Conservation (phyloP, 768 basidiomycete species). For the Suillus discolor region DNA sequence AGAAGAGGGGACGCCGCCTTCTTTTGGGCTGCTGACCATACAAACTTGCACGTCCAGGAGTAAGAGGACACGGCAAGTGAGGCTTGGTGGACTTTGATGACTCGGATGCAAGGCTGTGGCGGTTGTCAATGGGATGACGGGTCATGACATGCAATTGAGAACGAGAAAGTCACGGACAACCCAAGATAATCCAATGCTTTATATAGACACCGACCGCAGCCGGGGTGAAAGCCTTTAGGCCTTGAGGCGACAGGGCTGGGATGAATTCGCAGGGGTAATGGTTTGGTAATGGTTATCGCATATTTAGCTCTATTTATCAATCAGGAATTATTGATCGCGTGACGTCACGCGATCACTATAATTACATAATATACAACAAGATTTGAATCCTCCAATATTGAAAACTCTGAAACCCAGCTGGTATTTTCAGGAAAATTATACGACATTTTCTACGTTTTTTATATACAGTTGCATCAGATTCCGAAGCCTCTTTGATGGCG, state of each 20-base stretch:
- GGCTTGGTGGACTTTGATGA: slow-evolving; percentile 20
- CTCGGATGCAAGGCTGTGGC: slow-evolving; percentile 15
- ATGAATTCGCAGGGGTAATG: not conserved
- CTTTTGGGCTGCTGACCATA: slow-evolving; percentile 48
- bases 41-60: slow-evolving; percentile 59
- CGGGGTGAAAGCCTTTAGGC: not conserved
- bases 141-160: slow-evolving; percentile 18
- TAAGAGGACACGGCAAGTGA: slow-evolving; percentile 50
- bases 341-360: slow-evolving; percentile 24
- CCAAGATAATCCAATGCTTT: not conserved
- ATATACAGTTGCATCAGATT: not conserved
- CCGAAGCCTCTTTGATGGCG: slow-evolving; percentile 1
- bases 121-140: slow-evolving; percentile 6
- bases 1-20: slow-evolving; percentile 57
- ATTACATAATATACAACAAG: slow-evolving; percentile 1
- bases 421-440: not conserved
- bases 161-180: not conserved
- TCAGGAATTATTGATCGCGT: slow-evolving; percentile 15
- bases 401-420: not conserved
- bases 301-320: slow-evolving; percentile 17
- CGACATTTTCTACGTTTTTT: not conserved
- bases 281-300: slow-evolving; percentile 1
- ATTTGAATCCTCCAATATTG: not conserved
- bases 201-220: slow-evolving; percentile 10
- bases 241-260: not conserved